Base-by-base conservation (phyloP, 495 filamentous ascomycete species). In the Xylaria scruposa region DNA sequence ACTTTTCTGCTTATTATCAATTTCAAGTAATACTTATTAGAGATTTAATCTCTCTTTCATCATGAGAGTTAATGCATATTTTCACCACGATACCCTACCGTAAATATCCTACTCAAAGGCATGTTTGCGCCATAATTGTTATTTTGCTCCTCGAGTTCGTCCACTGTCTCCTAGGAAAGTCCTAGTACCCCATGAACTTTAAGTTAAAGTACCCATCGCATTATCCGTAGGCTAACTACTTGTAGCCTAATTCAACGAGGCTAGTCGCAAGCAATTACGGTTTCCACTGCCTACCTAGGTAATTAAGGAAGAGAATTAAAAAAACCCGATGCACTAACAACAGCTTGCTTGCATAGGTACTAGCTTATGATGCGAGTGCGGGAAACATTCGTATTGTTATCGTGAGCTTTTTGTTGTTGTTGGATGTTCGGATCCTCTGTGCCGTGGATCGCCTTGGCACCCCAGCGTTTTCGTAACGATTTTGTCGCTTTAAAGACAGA, bases 371-470 rank as follows among this genome's bases (percentile, higher is more conserved):
- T 42, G n/a, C 21, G 19, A 40, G n/a, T 21, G 21, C 12, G 15
- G 47, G 21, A 31, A 36, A 29, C 24, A 9, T 10, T 53, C 31
- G 44, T 67, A 53, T 67, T 67, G 49, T 67, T 56, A 13, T 6
- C 10, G 33, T 65, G 62, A 38, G n/a, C 19, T 9, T 38, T 38
- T n/a, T 60, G n/a, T 36, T 59, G 33, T 38, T 60, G 24, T 56
- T 56, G 12, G 17, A 56, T 15, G 6, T 38, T 7, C 29, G 58
- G 58, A 17, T 60, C 19, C 58, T 53, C n/a, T 53, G 29, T 67
- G 47, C 63, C 38, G 46, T 40, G 49, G 21, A 56, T 56, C 44
- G 33, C 49, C 65, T 67, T 67, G 65, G 49, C 65, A 19, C 6
- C 8, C 19, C 46, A 17, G n/a, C 26, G 19, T 38, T 12, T 47